Base-by-base conservation (phyloP, 371 early-diverging fungal species). In the Rhizopus stolonifer region DNA sequence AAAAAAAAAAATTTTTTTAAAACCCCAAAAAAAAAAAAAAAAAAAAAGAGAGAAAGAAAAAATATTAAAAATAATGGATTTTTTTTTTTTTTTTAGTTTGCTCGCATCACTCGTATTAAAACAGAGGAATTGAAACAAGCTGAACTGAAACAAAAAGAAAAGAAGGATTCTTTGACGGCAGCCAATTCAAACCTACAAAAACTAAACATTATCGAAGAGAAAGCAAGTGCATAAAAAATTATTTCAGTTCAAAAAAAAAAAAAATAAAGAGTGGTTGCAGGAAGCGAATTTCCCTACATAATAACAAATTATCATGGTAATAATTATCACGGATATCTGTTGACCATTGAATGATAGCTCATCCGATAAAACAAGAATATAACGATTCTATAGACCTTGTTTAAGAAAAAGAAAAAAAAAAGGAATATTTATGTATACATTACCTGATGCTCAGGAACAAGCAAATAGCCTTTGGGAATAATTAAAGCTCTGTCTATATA, bases 51-150 rank as follows among this genome's bases (percentile, higher is more conserved):
- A 36, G 1, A 36, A 36, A 36, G 15, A 36, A 15, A 42, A 18
- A 42, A 11, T 24, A 45, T 25, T 34, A 7, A 29, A 9, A 29
- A 9, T 1, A 29, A 9, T 9, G 29, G 18, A 32, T 67, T n/a
- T n/a, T n/a, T n/a, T n/a, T n/a, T n/a, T n/a, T n/a, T n/a, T n/a
- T n/a, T n/a, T n/a, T n/a, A 81, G 81, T 72, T 77, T 66, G 70
- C 77, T 55, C 84, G 84, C 64, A 72, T 78, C 39, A 76, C 79
- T 52, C 72, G 74, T 54, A 74, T 83, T 63, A 81, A 83, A 59
- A 65, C 79, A 15, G 84, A 83, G 51, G 70, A 79, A 49, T 64
- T 69, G 61, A 83, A 79, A 69, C 82, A 80, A 55, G 77, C 79
- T 57, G 74, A 81, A 59, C 71, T 77, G 70, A 77, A 70, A 55